Percentiles rank a stretch among this genome's conserved stretches.
Conservation (phyloP, 139 green algal genomes). For the Tetraselmis striata region DNA sequence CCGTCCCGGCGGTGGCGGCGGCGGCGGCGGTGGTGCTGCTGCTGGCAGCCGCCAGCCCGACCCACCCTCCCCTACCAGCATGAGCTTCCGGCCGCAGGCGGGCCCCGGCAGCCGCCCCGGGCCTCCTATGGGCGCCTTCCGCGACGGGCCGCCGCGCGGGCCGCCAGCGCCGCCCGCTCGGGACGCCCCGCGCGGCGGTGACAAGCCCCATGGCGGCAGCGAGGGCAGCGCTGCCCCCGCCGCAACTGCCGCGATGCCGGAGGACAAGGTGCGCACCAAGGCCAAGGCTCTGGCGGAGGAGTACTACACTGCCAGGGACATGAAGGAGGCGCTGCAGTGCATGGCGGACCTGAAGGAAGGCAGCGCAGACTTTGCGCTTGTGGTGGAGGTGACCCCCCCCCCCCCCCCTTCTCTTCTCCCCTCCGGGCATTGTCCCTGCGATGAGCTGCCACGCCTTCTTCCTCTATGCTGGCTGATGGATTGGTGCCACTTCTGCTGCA, state of each 20-base stretch:
- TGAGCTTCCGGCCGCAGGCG: background rate
- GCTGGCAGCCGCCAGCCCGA: background rate
- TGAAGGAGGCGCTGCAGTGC: conserved; percentile 11
- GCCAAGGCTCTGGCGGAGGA: conserved; percentile 18
- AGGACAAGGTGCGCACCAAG: conserved; percentile 11
- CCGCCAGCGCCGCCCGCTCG: background rate
- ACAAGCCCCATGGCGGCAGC: no score
- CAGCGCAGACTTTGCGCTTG: background rate
- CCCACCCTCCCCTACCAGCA: background rate
- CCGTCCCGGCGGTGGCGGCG: conserved; percentile 20
- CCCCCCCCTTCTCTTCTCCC: conserved; percentile 13
- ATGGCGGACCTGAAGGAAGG: conserved; percentile 17
- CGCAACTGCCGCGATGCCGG: background rate
- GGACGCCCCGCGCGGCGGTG: background rate
- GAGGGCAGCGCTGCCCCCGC: conserved; percentile 1
- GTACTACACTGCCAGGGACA: conserved; percentile 15
- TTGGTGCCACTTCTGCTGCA: background rate
- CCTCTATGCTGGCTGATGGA: background rate
- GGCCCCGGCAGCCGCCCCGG: background rate
- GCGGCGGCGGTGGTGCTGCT: background rate
- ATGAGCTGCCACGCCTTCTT: background rate
- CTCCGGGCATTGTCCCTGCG: background rate
- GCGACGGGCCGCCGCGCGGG: background rate
- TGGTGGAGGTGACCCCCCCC: conserved; percentile 27
- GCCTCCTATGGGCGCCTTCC: background rate